Evolutionary conservation across 805 yeast species (phyloP), one percentile per base, ranked within the genome.

Genomic region (Saturnispora dispora): DNA sequence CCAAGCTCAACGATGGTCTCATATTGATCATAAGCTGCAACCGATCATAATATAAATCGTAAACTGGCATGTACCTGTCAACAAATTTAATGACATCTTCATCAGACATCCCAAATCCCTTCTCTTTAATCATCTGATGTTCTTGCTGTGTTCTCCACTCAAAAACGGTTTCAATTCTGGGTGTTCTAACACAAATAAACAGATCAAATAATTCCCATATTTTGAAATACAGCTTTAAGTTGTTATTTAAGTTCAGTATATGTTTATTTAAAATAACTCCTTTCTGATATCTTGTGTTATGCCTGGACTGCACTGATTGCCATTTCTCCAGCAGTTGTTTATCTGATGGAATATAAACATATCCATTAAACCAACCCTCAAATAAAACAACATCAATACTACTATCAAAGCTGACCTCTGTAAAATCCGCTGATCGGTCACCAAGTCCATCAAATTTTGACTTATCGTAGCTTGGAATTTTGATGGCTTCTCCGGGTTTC

Each of bases 321-420:
- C 72, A 71, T 47, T 56, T 58, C 8, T 28, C 25, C 15, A 60
- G 48, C 48, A 74, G 53, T 6, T 63, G 64, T 1, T 55, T 55
- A 4, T 63, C 63, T 27, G 64, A 58, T 1, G 65, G 56, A 18
- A 77, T 57, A 1, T 84, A 72, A 4, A 62, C 55, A 62, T 81
- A 91, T 1, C 98, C 98, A 23, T 81, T 75, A 69, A 90, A 88
- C 99, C 99, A 91, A 4, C 98, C 99, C 67, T 91, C 99, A 40
- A 93, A 72, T 2, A 91, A 65, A 3, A 91, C 74, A 3, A 89
- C 75, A 59, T 85, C 88, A 3, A 79, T 71, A 2, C 41, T 25
- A 2, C 77, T 75, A 2, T 54, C 52, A 0, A 60, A 59, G 3
- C 47, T 39, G 15, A 58, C 23, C 30, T 55, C 56, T 2, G 61